phyloP scores from a whole-genome alignment of 768 basidiomycete species.

The Collybiopsis confluens region DNA sequence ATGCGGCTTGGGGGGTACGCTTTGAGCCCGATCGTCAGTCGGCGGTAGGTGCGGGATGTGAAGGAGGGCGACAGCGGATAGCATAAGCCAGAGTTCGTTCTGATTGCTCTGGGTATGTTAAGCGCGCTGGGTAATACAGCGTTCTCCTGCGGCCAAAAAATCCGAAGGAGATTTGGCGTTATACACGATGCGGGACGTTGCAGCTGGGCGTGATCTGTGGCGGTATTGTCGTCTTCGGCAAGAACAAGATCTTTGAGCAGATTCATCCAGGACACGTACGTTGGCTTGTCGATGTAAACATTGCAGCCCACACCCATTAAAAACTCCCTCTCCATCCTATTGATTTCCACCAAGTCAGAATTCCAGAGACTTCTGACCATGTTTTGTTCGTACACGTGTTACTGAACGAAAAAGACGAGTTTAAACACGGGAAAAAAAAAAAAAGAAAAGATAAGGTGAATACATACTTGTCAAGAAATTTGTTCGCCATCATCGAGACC shows the following conservation, averaged over 20 bases:
- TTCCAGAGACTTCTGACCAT: constrained; percentile 91
- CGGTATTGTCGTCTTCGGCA: constrained; percentile 64
- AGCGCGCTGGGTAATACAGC: constrained; percentile 55
- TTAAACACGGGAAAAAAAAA: constrained; percentile 11
- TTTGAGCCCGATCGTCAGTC: constrained; percentile 49
- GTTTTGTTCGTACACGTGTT: constrained; percentile 98
- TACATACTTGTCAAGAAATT: constrained; percentile 91
- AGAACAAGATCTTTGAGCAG: constrained; percentile 78
- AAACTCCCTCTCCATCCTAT: constrained; percentile 91
- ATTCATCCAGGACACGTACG: constrained; percentile 81
- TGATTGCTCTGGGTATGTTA: constrained; percentile 54
- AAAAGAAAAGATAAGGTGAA: constrained; percentile 9
- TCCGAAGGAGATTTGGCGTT: constrained; percentile 20
- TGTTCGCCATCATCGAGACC: constrained; percentile 96
- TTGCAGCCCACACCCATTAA: constrained; percentile 73
- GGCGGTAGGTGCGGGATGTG: constrained; percentile 10
- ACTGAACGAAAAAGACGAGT: constrained; percentile 36
- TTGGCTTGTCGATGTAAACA: constrained; percentile 73
- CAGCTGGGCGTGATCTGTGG: constrained; percentile 34
- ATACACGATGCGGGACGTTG: constrained; percentile 11
- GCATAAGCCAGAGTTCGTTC: constrained; percentile 13
- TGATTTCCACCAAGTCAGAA: constrained; percentile 80
- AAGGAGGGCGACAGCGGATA: not conserved
- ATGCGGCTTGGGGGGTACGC: constrained; percentile 71
- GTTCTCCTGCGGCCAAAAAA: constrained; percentile 21